Conservation (phyloP, 441 rosid genomes). For the Brassica balearica region DNA sequence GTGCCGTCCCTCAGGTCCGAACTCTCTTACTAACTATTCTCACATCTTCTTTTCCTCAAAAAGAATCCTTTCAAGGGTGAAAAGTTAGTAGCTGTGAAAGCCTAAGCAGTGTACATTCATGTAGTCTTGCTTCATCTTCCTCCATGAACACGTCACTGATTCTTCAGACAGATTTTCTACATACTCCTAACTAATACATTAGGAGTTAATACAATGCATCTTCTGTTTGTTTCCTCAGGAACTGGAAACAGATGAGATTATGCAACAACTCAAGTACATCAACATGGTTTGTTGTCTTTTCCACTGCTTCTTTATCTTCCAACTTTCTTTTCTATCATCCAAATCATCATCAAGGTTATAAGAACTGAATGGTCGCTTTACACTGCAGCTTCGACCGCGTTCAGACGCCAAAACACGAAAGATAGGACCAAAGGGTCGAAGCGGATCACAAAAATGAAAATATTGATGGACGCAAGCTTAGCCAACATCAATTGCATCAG, state of each 20-base stretch:
- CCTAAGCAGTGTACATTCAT: conserved; percentile 14
- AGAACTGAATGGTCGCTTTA: conserved; percentile 18
- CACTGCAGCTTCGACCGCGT: conserved; percentile 67
- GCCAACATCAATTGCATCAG: conserved; percentile 17
- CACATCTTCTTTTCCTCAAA: conserved; percentile 17
- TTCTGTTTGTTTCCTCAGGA: conserved; percentile 57
- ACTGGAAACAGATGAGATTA: conserved; percentile 74
- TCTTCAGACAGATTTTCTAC: conserved; percentile 10
- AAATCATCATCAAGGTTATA: conserved; percentile 25
- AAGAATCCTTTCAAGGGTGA: not conserved
- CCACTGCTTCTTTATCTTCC: conserved; percentile 9
- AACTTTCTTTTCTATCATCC: not conserved
- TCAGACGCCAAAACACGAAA: conserved; percentile 51
- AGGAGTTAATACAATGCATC: not conserved
- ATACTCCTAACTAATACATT: not conserved
- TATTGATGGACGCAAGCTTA: conserved; percentile 17
- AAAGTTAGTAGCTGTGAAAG: conserved; percentile 17
- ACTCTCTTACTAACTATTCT: conserved; percentile 5
- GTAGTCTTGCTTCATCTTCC: conserved; percentile 28
- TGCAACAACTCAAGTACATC: conserved; percentile 77
- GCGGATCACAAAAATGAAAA: conserved; percentile 22
- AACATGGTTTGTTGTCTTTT: conserved; percentile 61
- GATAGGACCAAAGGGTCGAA: conserved; percentile 32
- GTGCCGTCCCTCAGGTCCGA: conserved; percentile 87
- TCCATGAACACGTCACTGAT: conserved; percentile 16